Evolutionary conservation across 768 basidiomycete genomes (phyloP).

Genomic region (Suillus variegatus): DNA sequence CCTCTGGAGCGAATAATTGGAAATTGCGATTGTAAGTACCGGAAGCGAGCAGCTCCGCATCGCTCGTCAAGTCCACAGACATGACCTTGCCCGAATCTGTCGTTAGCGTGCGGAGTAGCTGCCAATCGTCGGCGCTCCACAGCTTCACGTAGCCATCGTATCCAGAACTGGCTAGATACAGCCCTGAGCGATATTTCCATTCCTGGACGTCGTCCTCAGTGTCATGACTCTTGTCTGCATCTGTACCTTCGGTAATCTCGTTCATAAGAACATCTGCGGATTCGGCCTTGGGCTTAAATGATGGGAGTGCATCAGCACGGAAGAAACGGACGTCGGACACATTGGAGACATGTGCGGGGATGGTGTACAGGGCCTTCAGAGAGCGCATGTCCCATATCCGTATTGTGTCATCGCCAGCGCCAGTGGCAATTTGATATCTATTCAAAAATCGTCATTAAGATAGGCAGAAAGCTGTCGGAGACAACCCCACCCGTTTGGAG

Average conservation of each 20-base stretch:
- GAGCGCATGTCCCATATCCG: conserved; percentile 99
- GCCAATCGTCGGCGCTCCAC: conserved; percentile 99
- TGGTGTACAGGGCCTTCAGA: conserved; percentile 90
- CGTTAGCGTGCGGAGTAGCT: conserved; percentile 80
- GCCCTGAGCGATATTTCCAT: conserved; percentile 80
- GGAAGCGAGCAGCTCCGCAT: conserved; percentile 81
- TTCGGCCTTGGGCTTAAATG: conserved; percentile 40
- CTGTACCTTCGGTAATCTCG: conserved; percentile 36
- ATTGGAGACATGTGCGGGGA: conserved; percentile 94
- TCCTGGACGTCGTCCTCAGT: conserved; percentile 47
- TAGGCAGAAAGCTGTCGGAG: neutral
- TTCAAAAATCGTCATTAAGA: conserved; percentile 2
- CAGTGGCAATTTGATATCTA: conserved; percentile 97
- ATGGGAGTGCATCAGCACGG: conserved; percentile 55
- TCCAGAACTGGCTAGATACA: conserved; percentile 91
- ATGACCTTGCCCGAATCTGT: conserved; percentile 99
- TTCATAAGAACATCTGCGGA: conserved; percentile 54
- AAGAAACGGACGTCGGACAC: conserved; percentile 97
- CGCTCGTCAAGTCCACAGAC: conserved; percentile 89
- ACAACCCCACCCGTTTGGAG: conserved; percentile 84
- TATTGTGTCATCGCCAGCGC: conserved; percentile 95
- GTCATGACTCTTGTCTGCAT: conserved; percentile 31
- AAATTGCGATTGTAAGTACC: conserved; percentile 95
- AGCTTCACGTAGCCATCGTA: conserved; percentile 95
- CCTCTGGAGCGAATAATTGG: conserved; percentile 88